Evolutionary conservation across 805 yeast genomes (phyloP).

Genomic region (Scheffersomyces stipitis): DNA sequence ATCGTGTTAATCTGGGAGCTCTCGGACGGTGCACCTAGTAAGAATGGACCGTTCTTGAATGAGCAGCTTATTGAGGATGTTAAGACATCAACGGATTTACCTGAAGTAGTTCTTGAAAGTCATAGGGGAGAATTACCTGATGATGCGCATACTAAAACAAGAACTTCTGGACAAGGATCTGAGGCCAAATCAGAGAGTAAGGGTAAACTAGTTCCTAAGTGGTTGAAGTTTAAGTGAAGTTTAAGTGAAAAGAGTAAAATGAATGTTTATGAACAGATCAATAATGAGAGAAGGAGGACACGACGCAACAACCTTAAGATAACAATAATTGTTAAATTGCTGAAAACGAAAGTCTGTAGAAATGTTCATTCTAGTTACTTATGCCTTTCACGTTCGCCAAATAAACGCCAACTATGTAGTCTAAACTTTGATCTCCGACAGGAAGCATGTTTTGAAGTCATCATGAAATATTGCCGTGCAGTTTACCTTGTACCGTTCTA

Average conservation of each 20-base stretch:
- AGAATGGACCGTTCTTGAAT: constrained; percentile 28
- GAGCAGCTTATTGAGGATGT: constrained; percentile 11
- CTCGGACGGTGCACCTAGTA: constrained; percentile 5
- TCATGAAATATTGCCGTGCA: no score
- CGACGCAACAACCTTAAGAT: no score
- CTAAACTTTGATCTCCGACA: no score
- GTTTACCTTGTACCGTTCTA: no score
- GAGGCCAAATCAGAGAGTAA: not conserved
- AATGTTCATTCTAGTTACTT: no score
- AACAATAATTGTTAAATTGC: no score
- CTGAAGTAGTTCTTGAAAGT: constrained; percentile 35
- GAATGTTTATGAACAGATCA: not conserved
- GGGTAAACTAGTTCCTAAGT: constrained; percentile 10
- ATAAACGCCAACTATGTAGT: no score
- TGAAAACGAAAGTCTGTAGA: no score
- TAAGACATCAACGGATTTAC: constrained; percentile 29
- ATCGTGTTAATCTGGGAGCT: constrained; percentile 39
- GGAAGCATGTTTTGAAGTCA: no score
- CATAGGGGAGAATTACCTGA: constrained; percentile 33
- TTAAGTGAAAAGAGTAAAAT: not conserved
- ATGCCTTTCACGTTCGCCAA: no score
- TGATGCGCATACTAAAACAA: constrained; percentile 10
- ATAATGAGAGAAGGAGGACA: no score
- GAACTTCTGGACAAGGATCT: not conserved
- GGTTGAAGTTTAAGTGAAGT: constrained; percentile 9